These are phyloP conservation scores for Hanseniaspora mollemarum DNA, from an alignment of 805 yeast species.

Conservation along the genomic window DNA sequence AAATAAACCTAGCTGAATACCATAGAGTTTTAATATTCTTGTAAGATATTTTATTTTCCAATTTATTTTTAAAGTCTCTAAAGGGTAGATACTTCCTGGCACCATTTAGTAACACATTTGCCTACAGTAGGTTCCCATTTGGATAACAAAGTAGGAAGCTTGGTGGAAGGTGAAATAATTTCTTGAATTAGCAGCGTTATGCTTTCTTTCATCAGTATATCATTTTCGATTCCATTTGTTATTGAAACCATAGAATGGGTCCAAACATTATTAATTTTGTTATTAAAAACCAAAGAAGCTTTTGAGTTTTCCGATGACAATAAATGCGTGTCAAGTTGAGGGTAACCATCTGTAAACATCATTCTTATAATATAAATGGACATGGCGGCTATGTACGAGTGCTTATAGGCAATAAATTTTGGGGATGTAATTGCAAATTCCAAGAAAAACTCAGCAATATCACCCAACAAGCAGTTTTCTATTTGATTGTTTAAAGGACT, in stretches of 20 bases:
- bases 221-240: constrained; percentile 22
- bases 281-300: neutral
- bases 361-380: constrained; percentile 75
- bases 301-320: neutral
- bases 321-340: neutral
- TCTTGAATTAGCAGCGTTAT: constrained; percentile 25
- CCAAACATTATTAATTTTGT: neutral
- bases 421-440: constrained; percentile 71
- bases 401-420: constrained; percentile 57
- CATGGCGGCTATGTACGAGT: constrained; percentile 74
- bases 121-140: constrained; percentile 21
- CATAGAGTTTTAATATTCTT: no score
- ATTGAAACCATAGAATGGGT: neutral
- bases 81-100: constrained; percentile 7
- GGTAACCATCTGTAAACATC: constrained; percentile 33
- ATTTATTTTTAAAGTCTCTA: no score
- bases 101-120: neutral
- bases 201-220: constrained; percentile 21
- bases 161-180: constrained; percentile 25
- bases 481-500: constrained; percentile 63
- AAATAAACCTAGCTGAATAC: no score
- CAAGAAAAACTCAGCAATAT: constrained; percentile 59
- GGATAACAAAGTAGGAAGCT: constrained; percentile 22
- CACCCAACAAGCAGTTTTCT: constrained; percentile 21
- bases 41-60: no score